Percentiles rank a stretch among this genome's conserved stretches.
Evolutionary conservation across 2,329 filamentous ascomycete genomes (phyloP).

Genomic region (Phialocephala subalpina): DNA sequence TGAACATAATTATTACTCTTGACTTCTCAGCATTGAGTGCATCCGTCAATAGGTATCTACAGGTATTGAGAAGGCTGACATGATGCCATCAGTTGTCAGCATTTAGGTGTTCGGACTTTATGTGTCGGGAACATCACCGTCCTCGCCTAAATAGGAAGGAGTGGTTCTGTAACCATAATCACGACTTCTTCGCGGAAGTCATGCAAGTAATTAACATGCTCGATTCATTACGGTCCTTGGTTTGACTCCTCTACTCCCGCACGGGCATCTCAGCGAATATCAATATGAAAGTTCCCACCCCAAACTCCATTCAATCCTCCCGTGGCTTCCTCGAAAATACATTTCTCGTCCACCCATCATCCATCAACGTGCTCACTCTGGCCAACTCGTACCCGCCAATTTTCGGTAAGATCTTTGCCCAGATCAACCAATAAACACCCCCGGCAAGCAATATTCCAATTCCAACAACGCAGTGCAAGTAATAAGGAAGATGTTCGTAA

Average conservation of each 20-base stretch:
- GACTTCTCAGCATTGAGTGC: no score
- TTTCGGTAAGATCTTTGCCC: constrained; percentile 60
- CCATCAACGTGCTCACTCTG: constrained; percentile 60
- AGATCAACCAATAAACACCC: constrained; percentile 63
- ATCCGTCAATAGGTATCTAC: no score
- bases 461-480: constrained; percentile 64
- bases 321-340: background rate
- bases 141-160: background rate
- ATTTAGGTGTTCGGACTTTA: background rate
- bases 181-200: background rate
- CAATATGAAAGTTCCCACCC: background rate
- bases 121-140: background rate
- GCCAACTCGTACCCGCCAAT: constrained; percentile 63
- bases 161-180: background rate
- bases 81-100: background rate
- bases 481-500: constrained; percentile 63
- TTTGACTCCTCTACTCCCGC: background rate
- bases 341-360: constrained; percentile 68
- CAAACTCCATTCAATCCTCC: background rate
- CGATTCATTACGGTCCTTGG: background rate
- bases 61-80: no score
- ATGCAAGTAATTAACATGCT: background rate
- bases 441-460: constrained; percentile 61
- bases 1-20: no score
- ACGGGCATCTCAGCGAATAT: background rate